phyloP scores from a whole-genome alignment of 2,329 filamentous ascomycete genomes.

The Cryoendolithus antarcticus region DNA sequence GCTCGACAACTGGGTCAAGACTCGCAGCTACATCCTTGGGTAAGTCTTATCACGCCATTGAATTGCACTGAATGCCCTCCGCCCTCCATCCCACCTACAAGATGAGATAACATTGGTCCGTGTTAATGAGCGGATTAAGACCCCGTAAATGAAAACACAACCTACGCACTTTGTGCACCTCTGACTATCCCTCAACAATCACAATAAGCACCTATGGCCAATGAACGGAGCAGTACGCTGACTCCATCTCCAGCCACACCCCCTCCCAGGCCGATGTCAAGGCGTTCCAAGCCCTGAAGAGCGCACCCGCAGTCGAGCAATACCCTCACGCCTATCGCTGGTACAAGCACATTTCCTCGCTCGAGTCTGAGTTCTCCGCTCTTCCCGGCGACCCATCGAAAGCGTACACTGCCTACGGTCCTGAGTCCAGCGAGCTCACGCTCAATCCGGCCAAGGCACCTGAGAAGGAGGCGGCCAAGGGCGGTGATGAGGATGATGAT shows the following conservation, averaged over 20 bases:
- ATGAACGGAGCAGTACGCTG: constrained; percentile 2
- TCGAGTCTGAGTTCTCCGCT: constrained; percentile 81
- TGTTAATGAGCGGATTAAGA: constrained; percentile 94
- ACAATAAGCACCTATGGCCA: constrained; percentile 7
- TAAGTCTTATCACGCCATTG: constrained; percentile 39
- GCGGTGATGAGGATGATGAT: constrained; percentile 51
- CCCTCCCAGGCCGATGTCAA: constrained; percentile 93
- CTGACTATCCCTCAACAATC: constrained; percentile 40
- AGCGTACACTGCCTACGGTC: constrained; percentile 81
- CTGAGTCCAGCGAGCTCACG: constrained; percentile 63
- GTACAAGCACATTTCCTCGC: constrained; percentile 97
- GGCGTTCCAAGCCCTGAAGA: constrained; percentile 78
- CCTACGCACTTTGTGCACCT: constrained; percentile 64
- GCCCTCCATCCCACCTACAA: constrained; percentile 31
- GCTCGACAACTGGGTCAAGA: constrained; percentile 61
- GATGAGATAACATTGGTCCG: constrained; percentile 87
- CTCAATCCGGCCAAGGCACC: constrained; percentile 79
- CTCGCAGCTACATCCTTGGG: constrained; percentile 72
- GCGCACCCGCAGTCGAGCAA: constrained; percentile 66
- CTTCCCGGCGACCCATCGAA: constrained; percentile 86
- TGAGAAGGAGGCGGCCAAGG: constrained; percentile 45
- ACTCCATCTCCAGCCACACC: constrained; percentile 35
- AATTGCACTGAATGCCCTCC: constrained; percentile 10
- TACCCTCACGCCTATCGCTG: constrained; percentile 91
- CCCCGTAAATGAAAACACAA: constrained; percentile 68